Conservation (phyloP, 768 basidiomycete genomes). For the Tulasnella sp. region DNA sequence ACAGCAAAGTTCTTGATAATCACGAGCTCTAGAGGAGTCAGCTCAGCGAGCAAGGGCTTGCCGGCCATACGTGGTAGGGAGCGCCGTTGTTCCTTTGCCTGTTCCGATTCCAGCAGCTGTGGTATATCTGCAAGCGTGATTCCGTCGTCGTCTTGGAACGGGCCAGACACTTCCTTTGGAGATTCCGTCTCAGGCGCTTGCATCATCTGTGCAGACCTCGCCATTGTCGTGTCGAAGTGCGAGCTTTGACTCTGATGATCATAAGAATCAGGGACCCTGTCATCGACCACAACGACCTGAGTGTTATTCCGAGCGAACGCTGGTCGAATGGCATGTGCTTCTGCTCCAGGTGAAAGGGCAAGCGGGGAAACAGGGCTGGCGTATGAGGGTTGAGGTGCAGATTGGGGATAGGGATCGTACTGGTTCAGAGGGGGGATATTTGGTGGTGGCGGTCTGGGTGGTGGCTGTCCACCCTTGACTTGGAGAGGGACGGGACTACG, state of each 20-base stretch:
- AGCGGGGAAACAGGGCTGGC: slow-evolving; percentile 18
- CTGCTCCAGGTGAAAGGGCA: slow-evolving; percentile 37
- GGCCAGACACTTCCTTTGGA: not conserved
- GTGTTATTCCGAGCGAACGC: slow-evolving; percentile 71
- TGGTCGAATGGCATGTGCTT: slow-evolving; percentile 51
- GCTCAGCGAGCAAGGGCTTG: slow-evolving; percentile 76
- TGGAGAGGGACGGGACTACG: not conserved
- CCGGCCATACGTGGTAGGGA: slow-evolving; percentile 68
- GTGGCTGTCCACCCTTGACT: not conserved
- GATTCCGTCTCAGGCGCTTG: not conserved
- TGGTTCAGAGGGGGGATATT: slow-evolving; percentile 30
- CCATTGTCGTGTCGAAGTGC: slow-evolving; percentile 3
- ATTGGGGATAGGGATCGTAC: slow-evolving; percentile 10
- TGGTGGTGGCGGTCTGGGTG: slow-evolving; percentile 29
- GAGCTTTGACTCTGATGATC: not conserved
- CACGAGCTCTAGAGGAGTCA: slow-evolving; percentile 74
- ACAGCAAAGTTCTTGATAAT: slow-evolving; percentile 91
- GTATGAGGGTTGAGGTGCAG: slow-evolving; percentile 13
- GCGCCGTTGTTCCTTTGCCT: slow-evolving; percentile 81
- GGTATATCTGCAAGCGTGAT: slow-evolving; percentile 94
- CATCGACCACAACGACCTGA: slow-evolving; percentile 83
- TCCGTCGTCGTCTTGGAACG: slow-evolving; percentile 53
- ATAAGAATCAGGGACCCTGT: slow-evolving; percentile 35
- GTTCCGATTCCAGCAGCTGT: slow-evolving; percentile 83
- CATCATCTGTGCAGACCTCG: slow-evolving; percentile 37